phyloP scores from a whole-genome alignment of 768 basidiomycete genomes.

The Kwoniella dejecticola region DNA sequence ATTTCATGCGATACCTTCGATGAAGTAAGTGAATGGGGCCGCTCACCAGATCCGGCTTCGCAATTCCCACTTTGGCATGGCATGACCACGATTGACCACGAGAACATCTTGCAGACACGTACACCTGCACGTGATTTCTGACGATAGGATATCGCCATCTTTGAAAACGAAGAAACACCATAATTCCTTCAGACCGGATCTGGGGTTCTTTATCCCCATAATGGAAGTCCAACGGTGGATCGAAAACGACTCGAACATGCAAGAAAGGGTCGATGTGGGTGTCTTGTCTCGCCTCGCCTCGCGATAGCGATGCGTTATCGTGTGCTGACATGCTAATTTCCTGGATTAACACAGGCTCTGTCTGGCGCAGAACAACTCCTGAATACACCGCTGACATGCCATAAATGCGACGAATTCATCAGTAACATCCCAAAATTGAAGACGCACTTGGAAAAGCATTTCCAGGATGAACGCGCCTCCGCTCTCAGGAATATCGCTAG shows the following conservation, averaged over 20 bases:
- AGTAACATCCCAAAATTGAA: constrained; percentile 77
- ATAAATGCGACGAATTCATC: constrained; percentile 65
- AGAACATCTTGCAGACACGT: constrained; percentile 49
- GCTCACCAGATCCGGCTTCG: too few relatives aligned
- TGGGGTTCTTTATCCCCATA: constrained; percentile 79
- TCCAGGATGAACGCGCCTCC: constrained; percentile 59
- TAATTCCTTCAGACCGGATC: constrained; percentile 82
- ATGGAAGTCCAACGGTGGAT: constrained; percentile 75
- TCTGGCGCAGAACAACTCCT: constrained; percentile 62
- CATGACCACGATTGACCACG: too few relatives aligned
- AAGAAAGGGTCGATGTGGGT: constrained; percentile 34
- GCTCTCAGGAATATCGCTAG: constrained; percentile 23
- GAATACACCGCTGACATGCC: constrained; percentile 70
- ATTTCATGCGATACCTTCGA: constrained; percentile 81
- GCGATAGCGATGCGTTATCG: background rate
- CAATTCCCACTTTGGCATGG: too few relatives aligned
- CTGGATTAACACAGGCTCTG: constrained; percentile 15
- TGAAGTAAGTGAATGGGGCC: constrained; percentile 65
- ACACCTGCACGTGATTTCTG: constrained; percentile 79
- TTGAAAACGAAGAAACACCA: constrained; percentile 89
- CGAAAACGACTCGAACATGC: constrained; percentile 26
- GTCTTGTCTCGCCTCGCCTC: constrained; percentile 19
- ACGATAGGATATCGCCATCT: constrained; percentile 68
- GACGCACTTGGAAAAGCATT: constrained; percentile 73
- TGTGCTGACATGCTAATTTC: background rate